Evolutionary conservation across 2,329 filamentous ascomycete species (phyloP).

Genomic region (Talaromyces sp.): DNA sequence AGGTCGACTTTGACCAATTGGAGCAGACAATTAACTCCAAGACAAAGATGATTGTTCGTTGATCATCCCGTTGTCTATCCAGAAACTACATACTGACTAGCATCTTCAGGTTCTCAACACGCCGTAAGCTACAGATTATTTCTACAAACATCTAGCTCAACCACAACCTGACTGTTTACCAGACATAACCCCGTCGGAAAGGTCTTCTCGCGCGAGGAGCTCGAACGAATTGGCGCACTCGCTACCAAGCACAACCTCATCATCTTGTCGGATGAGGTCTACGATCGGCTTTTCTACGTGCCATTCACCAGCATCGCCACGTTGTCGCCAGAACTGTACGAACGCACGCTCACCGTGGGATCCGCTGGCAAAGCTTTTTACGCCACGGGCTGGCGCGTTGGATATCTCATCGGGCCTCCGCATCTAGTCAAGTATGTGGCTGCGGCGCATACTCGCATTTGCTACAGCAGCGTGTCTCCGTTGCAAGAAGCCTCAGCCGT

Average conservation of each 20-base stretch:
- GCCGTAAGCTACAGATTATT: constrained; percentile 34
- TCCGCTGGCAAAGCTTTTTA: constrained; percentile 99
- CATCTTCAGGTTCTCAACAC: constrained; percentile 43
- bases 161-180: background rate
- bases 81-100: constrained; percentile 10
- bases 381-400: constrained; percentile 92
- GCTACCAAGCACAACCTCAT: constrained; percentile 92
- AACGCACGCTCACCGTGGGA: constrained; percentile 85
- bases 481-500: constrained; percentile 92
- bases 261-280: constrained; percentile 88
- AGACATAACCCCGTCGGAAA: constrained; percentile 93
- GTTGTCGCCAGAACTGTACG: constrained; percentile 82
- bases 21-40: constrained; percentile 75
- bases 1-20: constrained; percentile 76
- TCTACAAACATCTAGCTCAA: background rate
- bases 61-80: constrained; percentile 33
- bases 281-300: constrained; percentile 91
- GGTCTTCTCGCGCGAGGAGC: constrained; percentile 79
- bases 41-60: constrained; percentile 90
- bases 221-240: constrained; percentile 78
- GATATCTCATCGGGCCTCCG: constrained; percentile 87
- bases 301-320: constrained; percentile 92
- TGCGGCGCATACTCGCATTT: constrained; percentile 91
- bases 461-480: constrained; percentile 89
- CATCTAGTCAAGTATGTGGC: constrained; percentile 87